A percentile compares a stretch with the other conserved stretches of the same genome.
These are phyloP conservation scores for Ascosphaera aggregata DNA, from an alignment of 2,329 filamentous ascomycete genomes.

Conservation along the genomic window DNA sequence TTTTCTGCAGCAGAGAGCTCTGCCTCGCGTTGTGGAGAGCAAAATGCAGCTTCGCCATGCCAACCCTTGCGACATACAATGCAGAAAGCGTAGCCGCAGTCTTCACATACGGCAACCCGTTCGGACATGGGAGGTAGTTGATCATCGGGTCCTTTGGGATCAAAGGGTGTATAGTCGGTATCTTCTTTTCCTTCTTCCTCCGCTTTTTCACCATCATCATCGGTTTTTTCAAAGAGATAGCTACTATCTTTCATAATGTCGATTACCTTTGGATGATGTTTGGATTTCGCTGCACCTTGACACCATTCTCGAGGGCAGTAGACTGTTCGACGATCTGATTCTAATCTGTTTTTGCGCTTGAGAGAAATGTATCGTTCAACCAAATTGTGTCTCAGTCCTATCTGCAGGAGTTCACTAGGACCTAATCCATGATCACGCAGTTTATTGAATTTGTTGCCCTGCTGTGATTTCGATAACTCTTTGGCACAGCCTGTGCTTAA, in stretches of 20 bases:
- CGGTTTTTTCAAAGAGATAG: slow-evolving; percentile 7
- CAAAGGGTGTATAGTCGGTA: slow-evolving; percentile 10
- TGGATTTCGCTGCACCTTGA: slow-evolving; percentile 62
- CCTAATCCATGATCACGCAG: slow-evolving; percentile 48
- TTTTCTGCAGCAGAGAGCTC: slow-evolving; percentile 69
- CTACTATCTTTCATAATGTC: slow-evolving; percentile 31
- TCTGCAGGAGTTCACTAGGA: slow-evolving; percentile 63
- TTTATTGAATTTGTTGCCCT: slow-evolving; percentile 7
- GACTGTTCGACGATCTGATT: slow-evolving; percentile 74
- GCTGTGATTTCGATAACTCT: slow-evolving; percentile 16
- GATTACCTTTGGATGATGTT: slow-evolving; percentile 46
- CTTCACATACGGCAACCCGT: slow-evolving; percentile 62
- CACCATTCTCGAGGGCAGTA: slow-evolving; percentile 91
- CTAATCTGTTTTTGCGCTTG: slow-evolving; percentile 80
- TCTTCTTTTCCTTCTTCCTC: slow-evolving; percentile 28
- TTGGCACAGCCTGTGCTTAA: slow-evolving; percentile 58
- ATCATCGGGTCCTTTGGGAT: slow-evolving; percentile 21
- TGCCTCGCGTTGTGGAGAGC: slow-evolving; percentile 35
- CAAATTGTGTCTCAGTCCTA: slow-evolving; percentile 43
- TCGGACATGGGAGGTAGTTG: slow-evolving; percentile 30
- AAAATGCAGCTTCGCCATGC: slow-evolving; percentile 74
- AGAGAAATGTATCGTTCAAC: slow-evolving; percentile 74
- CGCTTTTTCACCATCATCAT: slow-evolving; percentile 20
- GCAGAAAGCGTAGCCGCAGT: slow-evolving; percentile 81
- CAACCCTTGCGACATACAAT: slow-evolving; percentile 51